Evolutionary conservation across 2,329 filamentous ascomycete genomes (phyloP).

Genomic region (Aspergillus pseudoterreus): DNA sequence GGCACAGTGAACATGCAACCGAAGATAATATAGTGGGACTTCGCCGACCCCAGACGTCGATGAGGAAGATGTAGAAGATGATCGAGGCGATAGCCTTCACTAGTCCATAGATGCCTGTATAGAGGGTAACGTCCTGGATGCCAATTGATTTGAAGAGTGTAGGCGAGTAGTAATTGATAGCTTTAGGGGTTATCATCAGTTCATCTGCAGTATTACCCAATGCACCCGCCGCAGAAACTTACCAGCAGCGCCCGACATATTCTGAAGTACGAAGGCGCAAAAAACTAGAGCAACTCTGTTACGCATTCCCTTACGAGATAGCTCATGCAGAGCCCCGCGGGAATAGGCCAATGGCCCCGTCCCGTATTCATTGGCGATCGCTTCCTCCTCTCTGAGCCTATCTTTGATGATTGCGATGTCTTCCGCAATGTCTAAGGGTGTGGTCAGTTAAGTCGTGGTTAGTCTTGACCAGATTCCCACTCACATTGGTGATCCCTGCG

Average conservation of each 20-base stretch:
- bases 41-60: conserved; percentile 16
- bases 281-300: conserved; percentile 40
- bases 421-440: conserved; percentile 6
- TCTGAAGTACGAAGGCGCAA: conserved; percentile 29
- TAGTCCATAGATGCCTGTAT: conserved; percentile 19
- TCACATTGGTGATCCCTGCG: conserved; percentile 11
- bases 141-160: conserved; percentile 18
- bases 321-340: conserved; percentile 19
- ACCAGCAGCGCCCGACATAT: conserved; percentile 13
- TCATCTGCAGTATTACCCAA: not conserved
- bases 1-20: conserved; percentile 13
- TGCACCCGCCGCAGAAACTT: not conserved
- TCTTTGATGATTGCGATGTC: conserved; percentile 11
- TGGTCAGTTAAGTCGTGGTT: not conserved
- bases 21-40: conserved; percentile 17
- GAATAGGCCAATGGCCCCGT: conserved; percentile 22
- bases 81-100: conserved; percentile 19
- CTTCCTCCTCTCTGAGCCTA: conserved; percentile 8
- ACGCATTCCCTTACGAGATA: conserved; percentile 30
- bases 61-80: conserved; percentile 17
- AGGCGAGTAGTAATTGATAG: conserved; percentile 19
- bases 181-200: not conserved
- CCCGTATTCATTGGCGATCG: conserved; percentile 14
- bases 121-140: conserved; percentile 14
- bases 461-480: not conserved